Conservation (phyloP, 257 asterid species). For the Cynanchum wilfordii region DNA sequence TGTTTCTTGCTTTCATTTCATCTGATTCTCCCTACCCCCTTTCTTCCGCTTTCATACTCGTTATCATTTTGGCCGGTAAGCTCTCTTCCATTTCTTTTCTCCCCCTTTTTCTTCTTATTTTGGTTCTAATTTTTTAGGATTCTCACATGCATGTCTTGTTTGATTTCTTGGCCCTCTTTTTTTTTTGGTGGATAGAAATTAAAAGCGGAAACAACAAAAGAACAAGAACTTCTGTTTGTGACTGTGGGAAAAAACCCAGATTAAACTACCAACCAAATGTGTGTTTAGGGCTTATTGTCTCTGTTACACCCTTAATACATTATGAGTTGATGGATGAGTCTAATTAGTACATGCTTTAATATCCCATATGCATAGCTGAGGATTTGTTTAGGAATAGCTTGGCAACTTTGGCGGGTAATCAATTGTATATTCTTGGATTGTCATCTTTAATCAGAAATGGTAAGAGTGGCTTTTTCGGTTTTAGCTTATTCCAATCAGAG, state of each 20-base stretch:
- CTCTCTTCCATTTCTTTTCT: background rate
- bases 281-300: background rate
- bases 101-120: background rate
- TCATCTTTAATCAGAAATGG: background rate
- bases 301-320: background rate
- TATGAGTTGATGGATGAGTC: background rate
- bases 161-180: background rate
- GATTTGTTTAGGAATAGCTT: background rate
- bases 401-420: background rate
- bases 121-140: background rate
- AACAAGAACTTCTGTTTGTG: background rate
- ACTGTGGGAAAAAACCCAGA: background rate
- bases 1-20: background rate
- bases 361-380: background rate
- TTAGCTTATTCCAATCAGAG: background rate
- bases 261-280: background rate
- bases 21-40: slow-evolving; percentile 9
- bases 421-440: background rate
- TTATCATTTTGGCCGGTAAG: slow-evolving; percentile 25
- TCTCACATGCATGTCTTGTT: background rate
- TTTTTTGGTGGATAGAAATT: background rate
- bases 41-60: slow-evolving; percentile 17
- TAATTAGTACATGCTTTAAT: background rate
- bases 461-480: background rate
- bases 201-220: background rate